Base-by-base conservation (phyloP, 2,329 filamentous ascomycete genomes). In the Beauveria medogensis region DNA sequence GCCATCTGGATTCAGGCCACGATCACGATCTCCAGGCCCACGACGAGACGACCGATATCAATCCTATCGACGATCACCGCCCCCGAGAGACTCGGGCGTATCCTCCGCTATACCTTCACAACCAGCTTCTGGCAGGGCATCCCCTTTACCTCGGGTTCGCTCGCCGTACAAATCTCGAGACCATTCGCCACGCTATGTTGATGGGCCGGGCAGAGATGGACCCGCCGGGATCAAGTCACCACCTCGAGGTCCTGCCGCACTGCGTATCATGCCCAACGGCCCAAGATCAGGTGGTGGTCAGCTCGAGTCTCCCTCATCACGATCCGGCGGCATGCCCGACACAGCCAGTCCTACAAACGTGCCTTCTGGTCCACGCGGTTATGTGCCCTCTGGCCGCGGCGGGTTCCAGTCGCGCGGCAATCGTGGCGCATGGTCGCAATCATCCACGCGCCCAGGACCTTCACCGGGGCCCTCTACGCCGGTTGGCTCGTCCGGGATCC, bases 301-400 rank as follows among this genome's bases (percentile, higher is more conserved):
- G 9, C 54, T 60, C 7, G 59, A 55, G 22, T 62, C 60, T 24
- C 57, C 61, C 67, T 69, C 18, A 68, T 68, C 30, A 66, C 67
- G 44, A 72, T 74, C 18, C 70, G 74, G 22, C 70, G 65, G 41
- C 69, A 61, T 26, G 37, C 72, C 75, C 20, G 78, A 77, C 20
- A 73, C 73, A 8, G 72, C 73, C 5, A 81, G 77, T 63, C 79
- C 80, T 8, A 77, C 77, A 1, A 75, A 76, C 20, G 80, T 81
- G 0, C 82, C 82, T 9, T 74, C 81, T 6, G 82, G 82, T 0
- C 82, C 82, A 3, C 75, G 82, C 64, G 81, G 81, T 40, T 84
- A 83, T 63, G 74, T 80, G 2, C 70, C 79, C 5, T 69, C 78
- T 4, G 64, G 68, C 10, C 74, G 78, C 55, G 78, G 80, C 47